Base-by-base conservation (phyloP, 306 rosid species). In the Inga laurina region DNA sequence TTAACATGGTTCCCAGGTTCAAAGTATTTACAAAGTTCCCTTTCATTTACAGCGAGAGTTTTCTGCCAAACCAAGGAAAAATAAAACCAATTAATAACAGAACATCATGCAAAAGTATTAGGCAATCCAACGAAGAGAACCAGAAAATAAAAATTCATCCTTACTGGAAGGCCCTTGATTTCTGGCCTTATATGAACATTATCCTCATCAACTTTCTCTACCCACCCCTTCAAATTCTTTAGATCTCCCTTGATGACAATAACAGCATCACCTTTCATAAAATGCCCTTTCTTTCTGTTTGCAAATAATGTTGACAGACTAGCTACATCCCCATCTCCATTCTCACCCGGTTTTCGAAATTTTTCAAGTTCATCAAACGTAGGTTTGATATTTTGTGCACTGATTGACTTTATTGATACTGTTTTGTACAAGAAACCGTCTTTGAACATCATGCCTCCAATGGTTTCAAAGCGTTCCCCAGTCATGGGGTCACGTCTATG, bases 1-100 rank as follows among this genome's bases (percentile, higher is more conserved):
- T 97, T 97, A 81, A 97, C 99, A 81, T 97, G 99, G 85, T 97
- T 93, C 82, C 99, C 99, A 56, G 97, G 97, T 75, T 97, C 95
- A 84, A 97, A 97, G 84, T 97, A 94, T 87, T 97, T 97, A 90
- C 97, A 93, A 71, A 97, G 97, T 71, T 94, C 98, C 89, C 83
- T 97, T 82, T 90, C 98, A 82, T 91, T 88, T 46, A 94, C 90
- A 16, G 98, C 98, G 43, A 94, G 91, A 62, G 99, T 90, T 87
- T 89, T 86, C 99, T 97, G 79, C 74, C 44, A 27, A 27, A 11
- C 74, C 43, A 72, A 30, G 18, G 7, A 64, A 64, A 64, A 8
- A 41, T 18, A 72, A 84, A 24, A 66, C 57, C 57, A 86, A 83
- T 70, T 41, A 43, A 77, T 79, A 64, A 78, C 59, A 61, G 52